phyloP scores from a whole-genome alignment of 805 yeast genomes.

The Suhomyces sp. region DNA sequence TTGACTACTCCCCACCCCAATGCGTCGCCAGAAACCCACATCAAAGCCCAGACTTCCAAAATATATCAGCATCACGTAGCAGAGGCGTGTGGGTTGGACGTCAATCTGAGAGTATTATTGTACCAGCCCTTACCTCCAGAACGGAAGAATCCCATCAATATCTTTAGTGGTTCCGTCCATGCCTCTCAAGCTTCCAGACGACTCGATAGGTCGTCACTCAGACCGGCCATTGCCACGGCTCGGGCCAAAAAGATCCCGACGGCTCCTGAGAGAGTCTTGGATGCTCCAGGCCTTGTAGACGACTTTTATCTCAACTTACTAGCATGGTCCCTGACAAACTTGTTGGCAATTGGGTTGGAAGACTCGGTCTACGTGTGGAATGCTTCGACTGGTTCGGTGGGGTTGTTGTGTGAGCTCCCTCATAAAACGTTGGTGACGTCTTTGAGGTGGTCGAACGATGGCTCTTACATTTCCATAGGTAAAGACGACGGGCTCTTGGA shows the following conservation, averaged over 20 bases:
- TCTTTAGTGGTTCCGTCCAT: slow-evolving; percentile 26
- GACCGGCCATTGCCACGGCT: slow-evolving; percentile 56
- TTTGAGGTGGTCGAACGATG: slow-evolving; percentile 88
- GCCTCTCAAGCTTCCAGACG: slow-evolving; percentile 17
- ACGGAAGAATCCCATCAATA: slow-evolving; percentile 32
- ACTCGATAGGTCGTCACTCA: slow-evolving; percentile 30
- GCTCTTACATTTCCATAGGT: slow-evolving; percentile 81
- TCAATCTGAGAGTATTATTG: slow-evolving; percentile 78
- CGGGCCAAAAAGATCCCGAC: slow-evolving; percentile 76
- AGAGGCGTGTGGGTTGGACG: slow-evolving; percentile 86
- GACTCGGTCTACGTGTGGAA: slow-evolving; percentile 88
- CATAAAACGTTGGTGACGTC: slow-evolving; percentile 58
- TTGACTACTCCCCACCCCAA: slow-evolving; percentile 39
- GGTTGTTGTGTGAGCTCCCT: slow-evolving; percentile 55
- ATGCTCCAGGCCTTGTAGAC: slow-evolving; percentile 92
- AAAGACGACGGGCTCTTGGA: slow-evolving; percentile 79
- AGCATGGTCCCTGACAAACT: slow-evolving; percentile 82
- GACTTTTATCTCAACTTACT: slow-evolving; percentile 87
- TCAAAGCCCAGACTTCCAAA: slow-evolving; percentile 50
- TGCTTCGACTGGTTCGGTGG: slow-evolving; percentile 77
- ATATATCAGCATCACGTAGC: slow-evolving; percentile 82
- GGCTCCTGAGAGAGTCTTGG: slow-evolving; percentile 88
- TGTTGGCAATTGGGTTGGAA: slow-evolving; percentile 85
- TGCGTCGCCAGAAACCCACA: slow-evolving; percentile 53
- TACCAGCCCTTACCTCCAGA: slow-evolving; percentile 87